Conservation (phyloP, 441 rosid genomes). For the Populus trichocarpa region DNA sequence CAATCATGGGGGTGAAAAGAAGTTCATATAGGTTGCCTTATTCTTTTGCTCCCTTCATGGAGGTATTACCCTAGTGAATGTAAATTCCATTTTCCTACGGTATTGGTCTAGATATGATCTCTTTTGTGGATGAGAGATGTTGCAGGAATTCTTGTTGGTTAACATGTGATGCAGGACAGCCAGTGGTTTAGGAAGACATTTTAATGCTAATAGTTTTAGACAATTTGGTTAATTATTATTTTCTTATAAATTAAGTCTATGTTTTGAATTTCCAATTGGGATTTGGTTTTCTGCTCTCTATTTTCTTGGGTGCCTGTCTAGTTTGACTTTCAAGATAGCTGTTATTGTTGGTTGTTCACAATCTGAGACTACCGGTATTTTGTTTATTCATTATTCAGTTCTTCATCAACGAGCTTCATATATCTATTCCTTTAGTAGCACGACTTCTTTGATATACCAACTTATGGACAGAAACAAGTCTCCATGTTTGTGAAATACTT, state of each 20-base stretch:
- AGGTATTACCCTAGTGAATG: neutral
- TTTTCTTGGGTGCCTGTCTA: neutral
- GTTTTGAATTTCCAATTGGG: neutral
- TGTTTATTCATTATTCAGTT: no score
- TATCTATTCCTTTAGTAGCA: neutral
- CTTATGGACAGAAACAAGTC: neutral
- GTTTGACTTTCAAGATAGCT: neutral
- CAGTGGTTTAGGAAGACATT: neutral
- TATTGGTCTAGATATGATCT: neutral
- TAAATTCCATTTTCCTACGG: neutral
- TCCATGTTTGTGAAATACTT: neutral
- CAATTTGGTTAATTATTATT: neutral
- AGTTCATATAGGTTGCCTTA: neutral
- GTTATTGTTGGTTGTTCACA: neutral
- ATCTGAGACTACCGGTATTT: neutral
- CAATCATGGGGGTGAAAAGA: neutral
- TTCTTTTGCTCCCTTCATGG: neutral
- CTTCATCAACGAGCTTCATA: neutral
- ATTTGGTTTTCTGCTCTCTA: no score
- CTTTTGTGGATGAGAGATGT: neutral
- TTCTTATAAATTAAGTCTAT: neutral
- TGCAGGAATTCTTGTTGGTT: neutral
- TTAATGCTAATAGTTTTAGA: neutral
- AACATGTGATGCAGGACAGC: neutral
- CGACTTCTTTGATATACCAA: neutral